Evolutionary conservation across 495 filamentous ascomycete species (phyloP).

Genomic region (Oidiodendron maius): DNA sequence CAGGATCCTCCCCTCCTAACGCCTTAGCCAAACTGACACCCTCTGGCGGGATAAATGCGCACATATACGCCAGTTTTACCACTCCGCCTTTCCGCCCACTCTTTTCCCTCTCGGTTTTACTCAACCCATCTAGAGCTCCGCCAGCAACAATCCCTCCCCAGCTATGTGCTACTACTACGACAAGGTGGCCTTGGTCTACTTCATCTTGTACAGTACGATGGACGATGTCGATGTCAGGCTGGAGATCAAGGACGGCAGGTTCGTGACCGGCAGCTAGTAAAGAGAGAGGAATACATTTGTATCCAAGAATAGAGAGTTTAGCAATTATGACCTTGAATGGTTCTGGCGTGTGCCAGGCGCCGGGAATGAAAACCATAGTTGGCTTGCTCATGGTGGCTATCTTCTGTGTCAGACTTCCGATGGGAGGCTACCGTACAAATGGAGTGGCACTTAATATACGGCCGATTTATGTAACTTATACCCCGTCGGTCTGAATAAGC

Average conservation of each 20-base stretch:
- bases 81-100: conserved; percentile 3
- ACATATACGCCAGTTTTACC: background rate
- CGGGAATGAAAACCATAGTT: conserved; percentile 27
- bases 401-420: too few relatives aligned
- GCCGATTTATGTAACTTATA: too few relatives aligned
- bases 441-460: too few relatives aligned
- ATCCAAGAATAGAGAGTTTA: conserved; percentile 20
- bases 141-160: background rate
- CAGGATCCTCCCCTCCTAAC: background rate
- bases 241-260: background rate
- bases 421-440: too few relatives aligned
- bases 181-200: background rate
- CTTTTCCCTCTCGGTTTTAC: conserved; percentile 1
- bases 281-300: conserved; percentile 18
- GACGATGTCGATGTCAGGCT: background rate
- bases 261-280: conserved; percentile 17
- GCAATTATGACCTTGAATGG: conserved; percentile 21
- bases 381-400: too few relatives aligned
- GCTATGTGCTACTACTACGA: background rate
- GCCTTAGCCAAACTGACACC: background rate
- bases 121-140: background rate
- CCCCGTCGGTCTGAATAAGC: too few relatives aligned
- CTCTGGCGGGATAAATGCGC: background rate
- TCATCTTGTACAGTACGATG: too few relatives aligned
- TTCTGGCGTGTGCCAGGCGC: conserved; percentile 29